These are phyloP conservation scores for Cerrena zonata DNA, from an alignment of 1,284 basidiomycete species.

Conservation along the genomic window DNA sequence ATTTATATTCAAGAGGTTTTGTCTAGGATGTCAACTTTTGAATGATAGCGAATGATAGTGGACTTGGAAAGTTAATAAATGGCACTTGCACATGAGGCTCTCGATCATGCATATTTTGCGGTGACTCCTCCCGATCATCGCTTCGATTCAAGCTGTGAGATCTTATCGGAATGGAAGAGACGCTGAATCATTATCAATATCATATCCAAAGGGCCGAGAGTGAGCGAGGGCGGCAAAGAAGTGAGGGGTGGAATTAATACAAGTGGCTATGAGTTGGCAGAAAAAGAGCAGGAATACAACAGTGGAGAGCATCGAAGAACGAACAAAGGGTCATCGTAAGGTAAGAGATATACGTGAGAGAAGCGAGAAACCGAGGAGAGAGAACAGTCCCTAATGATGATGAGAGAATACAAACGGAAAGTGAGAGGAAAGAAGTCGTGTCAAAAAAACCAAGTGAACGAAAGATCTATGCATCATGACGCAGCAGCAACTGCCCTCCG, in stretches of 20 bases:
- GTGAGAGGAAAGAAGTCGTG: neutral
- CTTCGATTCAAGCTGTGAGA: too few relatives aligned
- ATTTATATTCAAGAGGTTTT: neutral
- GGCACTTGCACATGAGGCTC: too few relatives aligned
- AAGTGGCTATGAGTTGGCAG: neutral
- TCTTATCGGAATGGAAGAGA: too few relatives aligned
- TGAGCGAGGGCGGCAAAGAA: too few relatives aligned
- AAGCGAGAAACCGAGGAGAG: conserved; percentile 11
- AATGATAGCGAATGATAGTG: too few relatives aligned
- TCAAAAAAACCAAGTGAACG: neutral
- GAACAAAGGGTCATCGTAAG: neutral
- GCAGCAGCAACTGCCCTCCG: conserved; percentile 37
- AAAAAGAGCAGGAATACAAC: neutral
- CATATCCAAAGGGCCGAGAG: too few relatives aligned
- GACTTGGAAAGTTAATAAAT: too few relatives aligned
- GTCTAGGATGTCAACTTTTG: too few relatives aligned
- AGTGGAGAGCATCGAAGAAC: neutral
- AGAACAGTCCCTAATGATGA: conserved; percentile 4
- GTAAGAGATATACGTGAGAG: too few relatives aligned
- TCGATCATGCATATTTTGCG: too few relatives aligned
- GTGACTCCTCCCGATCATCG: too few relatives aligned
- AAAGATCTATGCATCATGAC: conserved; percentile 11
- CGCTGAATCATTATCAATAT: too few relatives aligned
- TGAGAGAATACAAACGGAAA: conserved; percentile 1
- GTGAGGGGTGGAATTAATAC: neutral